A percentile compares a stretch with the other conserved stretches of the same genome.
These are phyloP conservation scores for Populus hybrid DNA, from an alignment of 441 rosid genomes.

Conservation along the genomic window DNA sequence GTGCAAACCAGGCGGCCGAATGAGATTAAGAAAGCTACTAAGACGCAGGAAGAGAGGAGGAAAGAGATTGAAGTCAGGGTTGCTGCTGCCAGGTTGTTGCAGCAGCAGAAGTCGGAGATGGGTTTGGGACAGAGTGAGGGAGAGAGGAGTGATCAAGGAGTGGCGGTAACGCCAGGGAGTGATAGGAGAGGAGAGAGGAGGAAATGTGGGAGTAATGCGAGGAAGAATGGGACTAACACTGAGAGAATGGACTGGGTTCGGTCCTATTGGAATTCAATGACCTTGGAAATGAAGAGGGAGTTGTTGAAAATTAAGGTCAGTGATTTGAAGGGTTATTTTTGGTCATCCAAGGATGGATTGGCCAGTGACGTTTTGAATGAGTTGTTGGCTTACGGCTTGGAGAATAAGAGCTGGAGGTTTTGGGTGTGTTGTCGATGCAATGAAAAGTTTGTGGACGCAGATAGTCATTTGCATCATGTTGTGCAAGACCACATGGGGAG, in stretches of 20 bases:
- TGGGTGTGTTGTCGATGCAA: constrained; percentile 76
- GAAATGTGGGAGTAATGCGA: constrained; percentile 44
- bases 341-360: constrained; percentile 51
- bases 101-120: constrained; percentile 75
- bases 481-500: constrained; percentile 76
- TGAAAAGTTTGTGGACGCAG: constrained; percentile 59
- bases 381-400: constrained; percentile 54
- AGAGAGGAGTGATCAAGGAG: constrained; percentile 43
- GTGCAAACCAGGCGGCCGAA: constrained; percentile 76
- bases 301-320: constrained; percentile 56
- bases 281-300: constrained; percentile 52
- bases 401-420: constrained; percentile 69
- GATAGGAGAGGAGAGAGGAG: constrained; percentile 74
- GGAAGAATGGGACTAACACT: constrained; percentile 51
- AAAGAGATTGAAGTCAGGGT: constrained; percentile 96
- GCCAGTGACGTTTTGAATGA: constrained; percentile 58
- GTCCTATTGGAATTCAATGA: constrained; percentile 70
- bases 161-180: constrained; percentile 30
- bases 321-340: constrained; percentile 63
- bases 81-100: constrained; percentile 84
- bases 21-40: constrained; percentile 89
- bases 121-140: constrained; percentile 34
- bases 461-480: constrained; percentile 72
- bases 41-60: constrained; percentile 86
- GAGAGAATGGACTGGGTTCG: constrained; percentile 66